Base-by-base conservation (phyloP, 1,284 basidiomycete species). In the Ceratobasidium papillatum region DNA sequence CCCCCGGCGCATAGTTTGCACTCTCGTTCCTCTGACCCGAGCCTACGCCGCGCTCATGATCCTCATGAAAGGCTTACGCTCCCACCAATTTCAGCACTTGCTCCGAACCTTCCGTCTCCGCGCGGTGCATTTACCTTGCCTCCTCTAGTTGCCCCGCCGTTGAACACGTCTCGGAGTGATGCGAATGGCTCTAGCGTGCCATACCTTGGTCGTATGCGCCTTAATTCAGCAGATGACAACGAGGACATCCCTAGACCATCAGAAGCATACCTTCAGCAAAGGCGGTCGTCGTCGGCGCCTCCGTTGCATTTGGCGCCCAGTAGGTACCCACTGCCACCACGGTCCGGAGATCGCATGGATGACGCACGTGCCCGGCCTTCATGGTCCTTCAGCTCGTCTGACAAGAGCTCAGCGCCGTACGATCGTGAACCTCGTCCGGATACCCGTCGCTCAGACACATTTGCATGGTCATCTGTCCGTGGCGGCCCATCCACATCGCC, bases 121-220 rank as follows among this genome's bases (percentile, higher is more conserved):
- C 69, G 69, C 17, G 58, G 69, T 47, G 69, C 69, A 72, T 72
- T 72, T 41, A 72, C 69, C 34, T 43, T 72, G 58, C 69, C 69
- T 34, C 69, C 69, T 32, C 47, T 72, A n/a, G 34, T 62, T 32
- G 34, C 69, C 9, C 69, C 69, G 7, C 30, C 69, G 27, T 8
- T 27, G 12, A 62, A 34, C 58, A 7, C 45, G 52, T 19, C 58
- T 9, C 69, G 69, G 4, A 43, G 43, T 47, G n/a, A 45, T 51
- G 45, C 32, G 9, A 43, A 27, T 5, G n/a, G 41, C 22, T 61
- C 69, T 14, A 45, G 59, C 9, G 56, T 62, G 17, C 69, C 69
- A 3, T 49, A 49, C 45, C 69, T 72, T 27, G 69, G 69, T 19
- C 69, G 69, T 62, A 72, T 72, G 69, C 69, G 69, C 58, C 43